A percentile compares a stretch with the other conserved stretches of the same genome.
phyloP scores from a whole-genome alignment of 2,329 filamentous ascomycete species.

The Trichoderma simmonsii region DNA sequence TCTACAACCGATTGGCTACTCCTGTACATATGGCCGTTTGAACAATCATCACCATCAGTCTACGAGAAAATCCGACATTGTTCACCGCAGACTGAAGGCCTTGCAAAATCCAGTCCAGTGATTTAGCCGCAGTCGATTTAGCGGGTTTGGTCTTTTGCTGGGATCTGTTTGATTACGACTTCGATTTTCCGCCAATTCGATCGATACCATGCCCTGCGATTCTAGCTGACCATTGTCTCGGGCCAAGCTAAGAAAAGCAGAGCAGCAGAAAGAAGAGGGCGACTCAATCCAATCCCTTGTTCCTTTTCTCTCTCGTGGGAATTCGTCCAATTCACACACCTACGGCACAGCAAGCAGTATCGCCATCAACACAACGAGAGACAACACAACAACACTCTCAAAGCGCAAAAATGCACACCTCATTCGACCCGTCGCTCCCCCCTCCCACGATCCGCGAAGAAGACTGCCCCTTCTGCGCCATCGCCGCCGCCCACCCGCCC shows the following conservation, averaged over 20 bases:
- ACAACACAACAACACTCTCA: neutral
- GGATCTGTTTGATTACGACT: neutral
- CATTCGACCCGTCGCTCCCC: slow-evolving; percentile 37
- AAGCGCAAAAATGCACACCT: slow-evolving; percentile 14
- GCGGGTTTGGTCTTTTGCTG: neutral
- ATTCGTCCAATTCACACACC: neutral
- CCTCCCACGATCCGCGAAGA: slow-evolving; percentile 29
- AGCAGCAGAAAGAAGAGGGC: neutral
- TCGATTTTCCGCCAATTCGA: neutral
- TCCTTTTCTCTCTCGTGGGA: neutral
- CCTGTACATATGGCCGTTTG: neutral
- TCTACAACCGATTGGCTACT: neutral
- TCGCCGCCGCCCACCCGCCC: slow-evolving; percentile 48
- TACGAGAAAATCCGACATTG: neutral
- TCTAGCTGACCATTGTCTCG: neutral
- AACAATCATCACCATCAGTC: neutral
- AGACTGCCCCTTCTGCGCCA: slow-evolving; percentile 62
- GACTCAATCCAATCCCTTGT: neutral
- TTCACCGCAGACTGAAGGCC: neutral
- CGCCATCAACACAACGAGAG: neutral
- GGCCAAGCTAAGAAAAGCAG: neutral
- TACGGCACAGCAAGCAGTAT: too few species aligned
- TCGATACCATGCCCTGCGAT: neutral
- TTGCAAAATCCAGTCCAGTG: neutral
- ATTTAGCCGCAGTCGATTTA: neutral